These are phyloP conservation scores for Chamaecyparis obtusa DNA, from an alignment of 75 land plant genomes.

Conservation along the genomic window DNA sequence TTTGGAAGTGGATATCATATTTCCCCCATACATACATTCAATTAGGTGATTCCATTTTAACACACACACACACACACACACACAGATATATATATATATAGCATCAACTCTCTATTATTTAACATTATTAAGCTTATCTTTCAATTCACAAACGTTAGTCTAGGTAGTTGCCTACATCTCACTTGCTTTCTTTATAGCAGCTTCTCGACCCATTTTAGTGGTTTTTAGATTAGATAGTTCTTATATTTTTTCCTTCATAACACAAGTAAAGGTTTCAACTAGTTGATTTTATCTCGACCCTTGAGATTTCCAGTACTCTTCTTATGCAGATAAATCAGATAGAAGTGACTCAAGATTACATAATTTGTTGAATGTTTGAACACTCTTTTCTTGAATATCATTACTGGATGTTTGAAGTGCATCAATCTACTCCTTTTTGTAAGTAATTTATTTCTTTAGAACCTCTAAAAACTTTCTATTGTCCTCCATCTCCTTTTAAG, in stretches of 20 bases:
- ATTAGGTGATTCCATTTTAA: no score
- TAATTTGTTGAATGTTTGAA: slow-evolving; percentile 26
- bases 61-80: no score
- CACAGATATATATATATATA: no score
- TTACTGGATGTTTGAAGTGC: slow-evolving; percentile 13
- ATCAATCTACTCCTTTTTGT: slow-evolving; percentile 17
- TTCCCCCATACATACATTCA: no score
- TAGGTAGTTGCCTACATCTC: slow-evolving; percentile 1
- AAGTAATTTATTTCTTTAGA: slow-evolving; percentile 9
- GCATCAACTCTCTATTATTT: slow-evolving; percentile 42
- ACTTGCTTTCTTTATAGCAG: background rate
- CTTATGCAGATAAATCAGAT: slow-evolving; percentile 30
- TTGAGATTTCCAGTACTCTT: slow-evolving; percentile 36
- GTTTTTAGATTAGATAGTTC: background rate
- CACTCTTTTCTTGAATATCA: slow-evolving; percentile 26
- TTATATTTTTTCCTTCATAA: background rate
- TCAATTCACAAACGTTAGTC: slow-evolving; percentile 13
- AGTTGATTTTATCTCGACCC: slow-evolving; percentile 30
- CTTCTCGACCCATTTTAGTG: background rate
- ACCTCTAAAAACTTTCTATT: background rate
- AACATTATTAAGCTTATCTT: slow-evolving; percentile 28
- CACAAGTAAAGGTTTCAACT: slow-evolving; percentile 9
- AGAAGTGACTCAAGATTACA: slow-evolving; percentile 31
- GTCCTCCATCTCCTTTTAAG: background rate
- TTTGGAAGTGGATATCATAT: no score